These are phyloP conservation scores for Microcyclospora tardicrescens DNA, from an alignment of 2,329 filamentous ascomycete genomes.

Conservation along the genomic window DNA sequence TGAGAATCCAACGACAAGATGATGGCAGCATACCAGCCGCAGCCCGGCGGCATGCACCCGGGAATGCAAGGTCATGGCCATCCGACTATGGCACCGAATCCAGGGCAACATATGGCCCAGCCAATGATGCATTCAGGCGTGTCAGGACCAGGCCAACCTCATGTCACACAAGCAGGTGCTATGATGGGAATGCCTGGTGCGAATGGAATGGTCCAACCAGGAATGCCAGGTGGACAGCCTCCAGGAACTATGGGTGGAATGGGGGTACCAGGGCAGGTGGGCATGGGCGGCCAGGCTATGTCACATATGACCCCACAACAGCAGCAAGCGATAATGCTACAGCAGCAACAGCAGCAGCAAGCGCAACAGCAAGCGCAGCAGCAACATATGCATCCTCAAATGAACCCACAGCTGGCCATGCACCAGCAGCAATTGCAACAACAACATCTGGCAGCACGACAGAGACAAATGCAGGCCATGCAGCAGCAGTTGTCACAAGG, in stretches of 20 bases:
- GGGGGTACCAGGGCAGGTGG: slow-evolving; percentile 17
- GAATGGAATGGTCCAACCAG: slow-evolving; percentile 35
- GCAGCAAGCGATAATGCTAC: slow-evolving; percentile 40
- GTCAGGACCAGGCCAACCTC: slow-evolving; percentile 57
- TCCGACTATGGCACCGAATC: slow-evolving; percentile 52
- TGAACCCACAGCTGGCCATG: too few relatives aligned
- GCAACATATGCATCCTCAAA: too few relatives aligned
- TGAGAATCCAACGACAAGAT: slow-evolving; percentile 34
- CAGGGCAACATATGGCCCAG: slow-evolving; percentile 55
- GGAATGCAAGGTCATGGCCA: slow-evolving; percentile 50
- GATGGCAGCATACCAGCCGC: slow-evolving; percentile 60
- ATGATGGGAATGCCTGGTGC: slow-evolving; percentile 68
- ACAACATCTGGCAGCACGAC: too few relatives aligned
- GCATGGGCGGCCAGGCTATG: slow-evolving; percentile 29
- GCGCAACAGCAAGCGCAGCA: slow-evolving; percentile 29
- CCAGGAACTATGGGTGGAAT: slow-evolving; percentile 17
- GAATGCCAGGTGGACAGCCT: slow-evolving; percentile 19
- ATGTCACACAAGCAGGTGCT: slow-evolving; percentile 55
- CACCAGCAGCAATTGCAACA: too few relatives aligned
- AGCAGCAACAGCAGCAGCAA: slow-evolving; percentile 19
- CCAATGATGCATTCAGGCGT: slow-evolving; percentile 56
- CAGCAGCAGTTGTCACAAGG: slow-evolving; percentile 18
- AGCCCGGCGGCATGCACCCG: slow-evolving; percentile 59
- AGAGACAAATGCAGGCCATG: slow-evolving; percentile 16
- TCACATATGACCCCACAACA: slow-evolving; percentile 53